Base-by-base conservation (phyloP, 768 basidiomycete species). In the Boletus pseudo-olivaceus region DNA sequence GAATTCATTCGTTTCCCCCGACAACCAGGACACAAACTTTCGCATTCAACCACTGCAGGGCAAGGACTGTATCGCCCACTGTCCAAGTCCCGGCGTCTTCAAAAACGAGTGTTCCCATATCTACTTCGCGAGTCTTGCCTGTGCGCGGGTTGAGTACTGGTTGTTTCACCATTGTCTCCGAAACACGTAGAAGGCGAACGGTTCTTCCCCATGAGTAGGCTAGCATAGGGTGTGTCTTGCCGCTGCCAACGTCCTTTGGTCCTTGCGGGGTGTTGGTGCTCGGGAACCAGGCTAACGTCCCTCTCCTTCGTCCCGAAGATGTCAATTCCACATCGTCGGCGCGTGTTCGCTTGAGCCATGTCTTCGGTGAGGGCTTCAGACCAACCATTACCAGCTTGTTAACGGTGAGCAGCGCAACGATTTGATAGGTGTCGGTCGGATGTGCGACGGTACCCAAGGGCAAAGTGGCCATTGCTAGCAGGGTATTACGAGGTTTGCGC, bases 341-440 rank as follows among this genome's bases (percentile, higher is more conserved):
- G 10, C 89, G 83, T 55, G 83, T 75, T 49, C 77, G 81, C 64
- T 90, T 86, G 64, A 89, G 88, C 93, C 94, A 98, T 0, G 95
- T 99, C 65, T 89, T 85, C 8, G 97, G 91, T 0, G 83, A 80
- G 3, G 97, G 97, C 62, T 92, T 94, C 56, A 99, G 68, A 6
- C 94, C 94, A 10, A 98, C 93, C 34, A 98, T 81, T 12, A 99
- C 90, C 4, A 98, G 76, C 67, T 99, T 99, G 23, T 85, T 80
- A 0, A 92, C 84, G 0, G 97, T 99, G 30, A 98, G 77, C 43
- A 99, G 71, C 0, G 95, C 93, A 32, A 91, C 81, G 29, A 97
- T 73, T 49, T 88, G 80, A 65, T 93, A 91, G 9, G 73, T 61
- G 66, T 98, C 97, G 0, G 89, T 90, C 0, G 85, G 68, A 72